phyloP scores from a whole-genome alignment of 768 basidiomycete genomes.

The Multifurca ochricompacta region DNA sequence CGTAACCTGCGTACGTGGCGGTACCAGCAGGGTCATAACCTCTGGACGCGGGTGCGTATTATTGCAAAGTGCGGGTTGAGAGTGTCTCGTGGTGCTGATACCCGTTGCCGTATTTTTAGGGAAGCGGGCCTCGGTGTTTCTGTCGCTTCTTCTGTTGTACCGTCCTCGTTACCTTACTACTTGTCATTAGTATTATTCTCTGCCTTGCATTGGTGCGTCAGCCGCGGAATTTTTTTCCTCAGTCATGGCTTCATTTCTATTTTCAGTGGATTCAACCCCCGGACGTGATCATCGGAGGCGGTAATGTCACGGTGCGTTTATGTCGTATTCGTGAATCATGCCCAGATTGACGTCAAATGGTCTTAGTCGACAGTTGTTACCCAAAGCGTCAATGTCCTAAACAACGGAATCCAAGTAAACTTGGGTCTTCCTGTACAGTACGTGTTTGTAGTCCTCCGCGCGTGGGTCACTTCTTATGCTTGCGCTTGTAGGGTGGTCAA shows the following conservation, averaged over 20 bases:
- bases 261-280: conserved; percentile 73
- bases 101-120: conserved; percentile 43
- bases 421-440: conserved; percentile 16
- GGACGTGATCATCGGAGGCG: conserved; percentile 48
- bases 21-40: conserved; percentile 15
- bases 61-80: background rate
- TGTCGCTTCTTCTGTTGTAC: conserved; percentile 74
- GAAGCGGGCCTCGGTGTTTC: conserved; percentile 47
- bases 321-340: conserved; percentile 30
- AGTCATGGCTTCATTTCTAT: background rate
- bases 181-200: conserved; percentile 59
- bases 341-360: background rate
- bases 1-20: conserved; percentile 14
- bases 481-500: conserved; percentile 54
- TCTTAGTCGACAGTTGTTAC: background rate
- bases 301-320: conserved; percentile 32
- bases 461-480: conserved; percentile 4
- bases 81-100: background rate
- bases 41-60: conserved; percentile 20
- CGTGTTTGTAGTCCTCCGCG: conserved; percentile 11
- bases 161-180: conserved; percentile 53
- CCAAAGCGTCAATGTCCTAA: conserved; percentile 2
- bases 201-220: conserved; percentile 56
- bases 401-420: conserved; percentile 16
- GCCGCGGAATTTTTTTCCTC: background rate